These are phyloP conservation scores for Hyaloscypha hepaticicola DNA, from an alignment of 495 filamentous ascomycete genomes.

Conservation along the genomic window DNA sequence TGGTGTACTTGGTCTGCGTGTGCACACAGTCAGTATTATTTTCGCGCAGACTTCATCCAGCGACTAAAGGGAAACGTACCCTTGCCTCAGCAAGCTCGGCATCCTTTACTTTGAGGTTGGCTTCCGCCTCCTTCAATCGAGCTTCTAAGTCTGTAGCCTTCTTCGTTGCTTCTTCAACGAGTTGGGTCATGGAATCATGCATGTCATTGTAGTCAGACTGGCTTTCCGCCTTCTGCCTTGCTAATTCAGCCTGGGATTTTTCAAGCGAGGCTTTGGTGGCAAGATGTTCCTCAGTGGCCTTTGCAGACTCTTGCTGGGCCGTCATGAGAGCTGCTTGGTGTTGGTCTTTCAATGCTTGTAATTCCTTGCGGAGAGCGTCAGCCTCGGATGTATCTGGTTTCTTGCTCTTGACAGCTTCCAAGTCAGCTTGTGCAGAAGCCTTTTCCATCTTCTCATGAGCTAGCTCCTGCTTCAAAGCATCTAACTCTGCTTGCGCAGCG, in stretches of 20 bases:
- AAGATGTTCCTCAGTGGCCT: constrained; percentile 30
- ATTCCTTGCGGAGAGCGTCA: constrained; percentile 43
- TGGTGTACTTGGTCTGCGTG: constrained; percentile 23
- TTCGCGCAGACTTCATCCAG: neutral
- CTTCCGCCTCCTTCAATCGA: constrained; percentile 27
- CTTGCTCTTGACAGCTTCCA: constrained; percentile 50
- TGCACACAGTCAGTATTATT: neutral
- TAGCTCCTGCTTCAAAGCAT: constrained; percentile 46
- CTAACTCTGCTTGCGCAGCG: constrained; percentile 42
- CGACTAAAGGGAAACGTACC: constrained; percentile 32
- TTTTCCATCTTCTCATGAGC: constrained; percentile 56
- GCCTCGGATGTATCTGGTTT: constrained; percentile 51
- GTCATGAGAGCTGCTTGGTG: constrained; percentile 26
- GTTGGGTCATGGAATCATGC: constrained; percentile 48
- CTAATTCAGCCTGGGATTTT: constrained; percentile 34
- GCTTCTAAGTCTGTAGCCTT: constrained; percentile 29
- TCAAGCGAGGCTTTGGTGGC: constrained; percentile 41
- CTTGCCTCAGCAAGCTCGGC: constrained; percentile 54
- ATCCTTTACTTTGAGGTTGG: constrained; percentile 44
- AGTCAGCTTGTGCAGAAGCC: constrained; percentile 51
- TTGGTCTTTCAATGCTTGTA: constrained; percentile 33
- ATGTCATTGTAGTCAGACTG: constrained; percentile 54
- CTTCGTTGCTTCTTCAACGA: constrained; percentile 48
- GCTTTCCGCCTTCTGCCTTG: constrained; percentile 38
- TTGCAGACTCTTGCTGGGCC: constrained; percentile 28